These are phyloP conservation scores for Pseudogymnoascus sp. DNA, from an alignment of 2,329 filamentous ascomycete genomes.

Conservation along the genomic window DNA sequence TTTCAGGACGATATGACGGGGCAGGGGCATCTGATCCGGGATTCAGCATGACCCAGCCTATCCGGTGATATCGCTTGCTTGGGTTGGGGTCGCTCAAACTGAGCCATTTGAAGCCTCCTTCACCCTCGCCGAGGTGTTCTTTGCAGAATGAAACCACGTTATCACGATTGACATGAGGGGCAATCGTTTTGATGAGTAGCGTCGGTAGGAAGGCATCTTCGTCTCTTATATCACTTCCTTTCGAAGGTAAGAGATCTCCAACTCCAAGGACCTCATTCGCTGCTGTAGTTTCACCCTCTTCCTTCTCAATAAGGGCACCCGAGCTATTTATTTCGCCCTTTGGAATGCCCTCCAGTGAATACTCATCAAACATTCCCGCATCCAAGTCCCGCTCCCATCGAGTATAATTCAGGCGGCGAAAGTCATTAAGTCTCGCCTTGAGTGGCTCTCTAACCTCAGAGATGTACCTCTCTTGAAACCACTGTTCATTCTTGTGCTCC, in stretches of 20 bases:
- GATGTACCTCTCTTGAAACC: constrained; percentile 94
- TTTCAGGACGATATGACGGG: constrained; percentile 64
- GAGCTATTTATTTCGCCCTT: constrained; percentile 86
- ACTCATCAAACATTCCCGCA: constrained; percentile 82
- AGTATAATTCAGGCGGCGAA: constrained; percentile 68
- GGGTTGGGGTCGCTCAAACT: constrained; percentile 96
- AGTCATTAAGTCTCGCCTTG: constrained; percentile 68
- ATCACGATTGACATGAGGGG: constrained; percentile 85
- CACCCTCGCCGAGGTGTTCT: constrained; percentile 82
- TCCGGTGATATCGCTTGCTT: constrained; percentile 91
- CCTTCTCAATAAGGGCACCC: constrained; percentile 81
- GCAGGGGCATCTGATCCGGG: constrained; percentile 58
- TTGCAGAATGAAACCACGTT: constrained; percentile 94
- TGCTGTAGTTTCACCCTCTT: constrained; percentile 88
- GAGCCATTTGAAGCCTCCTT: constrained; percentile 91
- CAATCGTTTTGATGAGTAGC: constrained; percentile 94
- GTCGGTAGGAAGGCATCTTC: constrained; percentile 85
- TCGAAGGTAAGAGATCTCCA: constrained; percentile 77
- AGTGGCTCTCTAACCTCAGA: constrained; percentile 72
- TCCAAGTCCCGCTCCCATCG: constrained; percentile 89
- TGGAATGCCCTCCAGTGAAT: constrained; percentile 86
- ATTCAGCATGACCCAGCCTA: constrained; percentile 97
- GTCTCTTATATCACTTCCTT: constrained; percentile 79
- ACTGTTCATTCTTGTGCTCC: constrained; percentile 90
- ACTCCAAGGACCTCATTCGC: constrained; percentile 89